Evolutionary conservation across 257 asterid species (phyloP).

Genomic region (Fraxinus anomala): DNA sequence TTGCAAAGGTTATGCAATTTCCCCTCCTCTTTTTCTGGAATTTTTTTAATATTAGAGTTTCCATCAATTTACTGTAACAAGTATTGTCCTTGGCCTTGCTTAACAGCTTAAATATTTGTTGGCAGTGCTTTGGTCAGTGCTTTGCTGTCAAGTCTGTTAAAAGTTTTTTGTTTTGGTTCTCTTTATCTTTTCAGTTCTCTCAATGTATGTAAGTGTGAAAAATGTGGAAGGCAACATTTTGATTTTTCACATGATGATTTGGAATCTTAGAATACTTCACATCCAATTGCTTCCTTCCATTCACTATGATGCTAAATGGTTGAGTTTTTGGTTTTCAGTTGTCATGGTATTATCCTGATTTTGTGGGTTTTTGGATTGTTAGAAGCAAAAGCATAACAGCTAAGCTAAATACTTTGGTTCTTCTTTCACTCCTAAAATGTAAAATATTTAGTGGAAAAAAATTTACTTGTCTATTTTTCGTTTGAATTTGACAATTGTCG

Average conservation of each 20-base stretch:
- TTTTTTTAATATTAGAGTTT: background rate
- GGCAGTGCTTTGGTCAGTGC: background rate
- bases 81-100: background rate
- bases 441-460: background rate
- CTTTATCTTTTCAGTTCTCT: constrained; percentile 4
- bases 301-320: background rate
- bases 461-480: background rate
- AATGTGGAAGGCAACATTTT: background rate
- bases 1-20: constrained; percentile 65
- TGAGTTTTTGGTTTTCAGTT: background rate
- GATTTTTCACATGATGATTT: constrained; percentile 5
- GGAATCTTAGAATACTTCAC: background rate
- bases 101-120: background rate
- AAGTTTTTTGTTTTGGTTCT: background rate
- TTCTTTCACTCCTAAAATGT: background rate
- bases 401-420: background rate
- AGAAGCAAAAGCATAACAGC: background rate
- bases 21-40: background rate
- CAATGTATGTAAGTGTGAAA: background rate
- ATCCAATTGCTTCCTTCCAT: background rate
- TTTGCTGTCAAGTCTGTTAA: background rate
- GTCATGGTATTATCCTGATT: background rate
- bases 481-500: background rate
- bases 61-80: background rate
- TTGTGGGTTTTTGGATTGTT: background rate